Evolutionary conservation across 2,329 filamentous ascomycete species (phyloP), one percentile per base, ranked within the genome.

Genomic region (Grosmannia huntii): DNA sequence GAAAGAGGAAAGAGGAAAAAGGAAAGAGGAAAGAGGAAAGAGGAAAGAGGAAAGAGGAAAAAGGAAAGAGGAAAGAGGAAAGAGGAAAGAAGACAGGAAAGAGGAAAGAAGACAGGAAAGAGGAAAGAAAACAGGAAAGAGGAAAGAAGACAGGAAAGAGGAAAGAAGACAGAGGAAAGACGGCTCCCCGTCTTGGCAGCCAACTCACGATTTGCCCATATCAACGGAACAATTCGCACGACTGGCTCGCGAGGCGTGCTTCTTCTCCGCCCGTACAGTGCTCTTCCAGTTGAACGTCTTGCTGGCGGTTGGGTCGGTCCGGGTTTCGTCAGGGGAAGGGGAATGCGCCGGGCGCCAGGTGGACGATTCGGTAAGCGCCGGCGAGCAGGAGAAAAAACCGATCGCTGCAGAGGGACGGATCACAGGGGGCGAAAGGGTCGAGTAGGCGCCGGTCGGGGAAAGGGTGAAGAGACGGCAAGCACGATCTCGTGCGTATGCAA

Each of bases 171-270:
- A 21, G 51, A 21, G 23, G 31, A 12, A 16, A n/a, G 12, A 27
- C 48, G 12, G 48, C 23, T 16, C 10, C 12, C 6, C 14, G 25
- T 25, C 21, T 10, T 28, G 7, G 23, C 21, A n/a, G 23, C 25
- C 23, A 11, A 77, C 76, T 76, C 70, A 80, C 77, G 77, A 77
- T 76, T 80, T 79, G 64, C 77, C 77, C 77, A 80, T 79, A 57
- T 65, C 56, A 46, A 55, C 31, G 41, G 28, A 44, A 44, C 48
- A 19, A 27, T 19, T 28, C 23, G 12, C 48, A 28, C 48, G 48
- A 50, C 23, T 16, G 48, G 28, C 48, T 28, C 48, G 21, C 46
- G 46, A 49, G 48, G 48, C 48, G 12, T 50, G 48, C 48, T 50
- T 28, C 16, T 19, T 50, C 23, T 50, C 25, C 23, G 48, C 48